Conservation (phyloP, 179 eudicot species). For the Silene noctiflora region DNA sequence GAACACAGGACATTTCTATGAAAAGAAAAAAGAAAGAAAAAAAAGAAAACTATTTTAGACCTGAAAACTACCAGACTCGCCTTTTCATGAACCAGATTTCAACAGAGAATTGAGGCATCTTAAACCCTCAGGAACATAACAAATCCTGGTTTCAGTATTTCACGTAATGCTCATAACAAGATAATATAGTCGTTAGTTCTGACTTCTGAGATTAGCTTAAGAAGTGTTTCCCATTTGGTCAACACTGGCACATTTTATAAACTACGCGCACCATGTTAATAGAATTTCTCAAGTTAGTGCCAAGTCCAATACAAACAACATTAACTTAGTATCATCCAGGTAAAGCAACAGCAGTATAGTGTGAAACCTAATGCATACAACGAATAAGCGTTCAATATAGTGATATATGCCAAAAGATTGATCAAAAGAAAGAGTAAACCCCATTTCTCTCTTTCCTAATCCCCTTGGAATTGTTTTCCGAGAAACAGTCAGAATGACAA, state of each 20-base stretch:
- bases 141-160: neutral
- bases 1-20: neutral
- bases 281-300: neutral
- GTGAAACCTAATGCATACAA: neutral
- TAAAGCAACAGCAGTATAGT: neutral
- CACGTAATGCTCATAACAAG: neutral
- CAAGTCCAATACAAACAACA: neutral
- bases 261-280: neutral
- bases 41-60: neutral
- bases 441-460: neutral
- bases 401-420: neutral
- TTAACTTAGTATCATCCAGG: neutral
- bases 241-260: neutral
- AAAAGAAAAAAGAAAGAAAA: neutral
- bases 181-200: neutral
- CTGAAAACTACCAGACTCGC: neutral
- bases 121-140: conserved; percentile 1
- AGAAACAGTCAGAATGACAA: neutral
- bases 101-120: neutral
- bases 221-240: neutral
- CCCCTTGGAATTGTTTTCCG: neutral
- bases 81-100: neutral
- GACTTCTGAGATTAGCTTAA: neutral
- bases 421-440: neutral
- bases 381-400: neutral